Base-by-base conservation (phyloP, 2,329 filamentous ascomycete species). In the Exophiala lecanii-corni region DNA sequence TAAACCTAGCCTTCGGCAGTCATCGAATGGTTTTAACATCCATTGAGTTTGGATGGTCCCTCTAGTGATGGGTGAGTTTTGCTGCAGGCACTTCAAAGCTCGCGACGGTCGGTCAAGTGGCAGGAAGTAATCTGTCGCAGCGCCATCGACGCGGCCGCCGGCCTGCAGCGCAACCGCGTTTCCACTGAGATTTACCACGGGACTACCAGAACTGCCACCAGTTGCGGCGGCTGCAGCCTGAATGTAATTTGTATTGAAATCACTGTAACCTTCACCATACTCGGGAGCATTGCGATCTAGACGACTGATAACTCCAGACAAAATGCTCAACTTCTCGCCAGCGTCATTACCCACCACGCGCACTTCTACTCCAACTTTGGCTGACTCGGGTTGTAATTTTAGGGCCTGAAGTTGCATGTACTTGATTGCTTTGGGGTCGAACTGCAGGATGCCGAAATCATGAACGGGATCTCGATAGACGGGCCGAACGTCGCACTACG, bases 1-100 rank as follows among this genome's bases (percentile, higher is more conserved):
- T 47, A 98, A 72, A 5, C 92, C 92, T 9, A 98, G 73, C 47
- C 92, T 79, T 41, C 91, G 82, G 64, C 92, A 97, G 64, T 98
- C 94, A 57, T 98, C 94, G 57, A 98, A 98, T 0, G 92, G 88
- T 66, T 97, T 97, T 50, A 98, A 77, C 40, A 97, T 76, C 76
- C 94, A 98, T 63, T 98, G 92, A 50, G 88, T 94, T 66, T 98
- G 92, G 37, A 98, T 94, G n/a, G 92, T 94, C 36, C 92, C 92
- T 56, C 92, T 78, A n/a, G 83, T 81, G 39, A 98, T 82, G 2
- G 77, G 77, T 55, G 82, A 77, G 23, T 79, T 82, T 53, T 82
- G 74, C 61, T 85, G 88, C 42, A 98, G 83, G 59, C 89, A 94
- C 60, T 88, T 78, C 41, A 98, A 73, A 1, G 92, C 92, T 51